Conservation (phyloP, 179 eudicot genomes). For the Corrigiola litoralis region DNA sequence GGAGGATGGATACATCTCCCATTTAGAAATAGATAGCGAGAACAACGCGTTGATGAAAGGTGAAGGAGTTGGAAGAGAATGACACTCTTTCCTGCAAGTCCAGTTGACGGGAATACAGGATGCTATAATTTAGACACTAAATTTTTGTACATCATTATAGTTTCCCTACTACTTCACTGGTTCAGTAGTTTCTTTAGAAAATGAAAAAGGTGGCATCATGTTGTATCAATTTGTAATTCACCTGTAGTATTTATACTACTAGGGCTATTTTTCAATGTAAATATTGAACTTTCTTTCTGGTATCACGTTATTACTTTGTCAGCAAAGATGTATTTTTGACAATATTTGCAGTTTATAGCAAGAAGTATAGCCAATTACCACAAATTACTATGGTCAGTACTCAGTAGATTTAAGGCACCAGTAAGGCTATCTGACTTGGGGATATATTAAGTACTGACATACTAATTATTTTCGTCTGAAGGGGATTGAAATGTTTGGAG, state of each 20-base stretch:
- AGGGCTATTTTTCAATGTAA: constrained; percentile 1
- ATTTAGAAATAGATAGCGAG: constrained; percentile 10
- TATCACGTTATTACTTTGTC: too few relatives aligned
- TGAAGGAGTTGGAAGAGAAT: constrained; percentile 19
- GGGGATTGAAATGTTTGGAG: too few relatives aligned
- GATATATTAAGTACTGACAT: too few relatives aligned
- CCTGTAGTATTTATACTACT: too few relatives aligned
- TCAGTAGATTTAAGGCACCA: too few relatives aligned
- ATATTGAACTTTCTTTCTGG: neutral
- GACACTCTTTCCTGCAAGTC: constrained; percentile 23
- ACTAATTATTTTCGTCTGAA: too few relatives aligned
- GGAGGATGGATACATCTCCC: constrained; percentile 14
- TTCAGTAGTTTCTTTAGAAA: neutral
- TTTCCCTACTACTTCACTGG: neutral
- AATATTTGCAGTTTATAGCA: too few relatives aligned
- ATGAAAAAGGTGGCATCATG: neutral
- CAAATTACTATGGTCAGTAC: too few relatives aligned
- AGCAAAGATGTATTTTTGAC: too few relatives aligned
- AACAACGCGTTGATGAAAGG: constrained; percentile 19
- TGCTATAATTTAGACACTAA: neutral
- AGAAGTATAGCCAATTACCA: too few relatives aligned
- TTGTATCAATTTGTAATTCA: too few relatives aligned
- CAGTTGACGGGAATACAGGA: constrained; percentile 3
- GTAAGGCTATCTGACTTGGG: too few relatives aligned
- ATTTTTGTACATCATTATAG: constrained; percentile 20